These are phyloP conservation scores for Ascochyta lentis DNA, from an alignment of 2,329 filamentous ascomycete species.

Conservation along the genomic window DNA sequence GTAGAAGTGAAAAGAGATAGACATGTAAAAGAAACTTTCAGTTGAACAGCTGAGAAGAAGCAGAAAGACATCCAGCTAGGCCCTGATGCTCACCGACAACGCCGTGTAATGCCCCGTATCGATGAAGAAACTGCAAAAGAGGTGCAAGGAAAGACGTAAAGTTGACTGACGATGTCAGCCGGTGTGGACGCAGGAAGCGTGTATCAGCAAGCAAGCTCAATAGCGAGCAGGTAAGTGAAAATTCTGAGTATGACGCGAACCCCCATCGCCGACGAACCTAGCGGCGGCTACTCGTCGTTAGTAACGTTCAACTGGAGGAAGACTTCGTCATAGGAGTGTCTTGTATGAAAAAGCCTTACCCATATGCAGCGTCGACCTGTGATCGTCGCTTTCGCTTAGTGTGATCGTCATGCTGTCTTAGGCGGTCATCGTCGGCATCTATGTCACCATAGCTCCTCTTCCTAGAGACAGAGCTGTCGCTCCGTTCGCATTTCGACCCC, in stretches of 20 bases:
- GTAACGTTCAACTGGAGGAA: not conserved
- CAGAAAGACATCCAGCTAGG: not conserved
- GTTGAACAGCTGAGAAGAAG: not conserved
- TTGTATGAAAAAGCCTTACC: conserved; percentile 28
- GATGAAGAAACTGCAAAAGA: not conserved
- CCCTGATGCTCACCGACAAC: not conserved
- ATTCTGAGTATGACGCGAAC: too few relatives aligned
- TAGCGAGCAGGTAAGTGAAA: not conserved
- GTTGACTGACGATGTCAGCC: not conserved
- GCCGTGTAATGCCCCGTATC: not conserved
- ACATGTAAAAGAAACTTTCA: not conserved
- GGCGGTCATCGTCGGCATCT: conserved; percentile 38
- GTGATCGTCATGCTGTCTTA: conserved; percentile 46
- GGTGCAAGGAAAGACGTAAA: not conserved
- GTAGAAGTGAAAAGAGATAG: not conserved
- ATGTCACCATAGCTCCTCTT: conserved; percentile 49
- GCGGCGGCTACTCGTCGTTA: conserved; percentile 10
- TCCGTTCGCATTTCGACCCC: conserved; percentile 32
- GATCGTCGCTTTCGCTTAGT: conserved; percentile 46
- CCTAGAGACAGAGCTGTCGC: conserved; percentile 42
- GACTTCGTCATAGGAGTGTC: not conserved
- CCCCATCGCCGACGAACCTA: not conserved
- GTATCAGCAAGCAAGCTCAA: not conserved
- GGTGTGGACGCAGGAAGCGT: not conserved
- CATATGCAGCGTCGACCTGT: conserved; percentile 46